Conservation (phyloP, 768 basidiomycete genomes). For the Naganishia antarctica region DNA sequence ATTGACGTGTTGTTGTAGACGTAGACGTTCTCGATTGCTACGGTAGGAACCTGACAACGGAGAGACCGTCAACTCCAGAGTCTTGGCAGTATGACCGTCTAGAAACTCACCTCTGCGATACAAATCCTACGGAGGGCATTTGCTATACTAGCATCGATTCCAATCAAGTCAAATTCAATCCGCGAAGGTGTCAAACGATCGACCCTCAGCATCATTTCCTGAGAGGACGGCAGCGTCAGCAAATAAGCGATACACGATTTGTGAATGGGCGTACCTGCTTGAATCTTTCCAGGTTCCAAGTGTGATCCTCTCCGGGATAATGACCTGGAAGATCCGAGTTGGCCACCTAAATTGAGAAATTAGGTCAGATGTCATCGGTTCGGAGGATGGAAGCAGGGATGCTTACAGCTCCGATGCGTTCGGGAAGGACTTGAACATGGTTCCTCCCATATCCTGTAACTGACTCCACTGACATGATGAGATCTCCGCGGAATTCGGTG, state of each 20-base stretch:
- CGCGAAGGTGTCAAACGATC: constrained; percentile 72
- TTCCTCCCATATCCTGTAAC: constrained; percentile 9
- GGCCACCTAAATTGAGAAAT: constrained; percentile 58
- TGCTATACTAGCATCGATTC: constrained; percentile 91
- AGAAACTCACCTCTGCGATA: constrained; percentile 73
- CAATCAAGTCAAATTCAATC: constrained; percentile 90
- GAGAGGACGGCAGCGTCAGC: not conserved
- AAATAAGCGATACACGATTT: too few relatives aligned
- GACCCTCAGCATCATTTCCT: constrained; percentile 67
- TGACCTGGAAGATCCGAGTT: constrained; percentile 89
- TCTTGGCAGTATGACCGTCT: not conserved
- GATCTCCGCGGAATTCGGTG: too few relatives aligned
- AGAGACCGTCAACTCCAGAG: too few relatives aligned
- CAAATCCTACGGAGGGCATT: constrained; percentile 89
- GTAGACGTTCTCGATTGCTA: constrained; percentile 85
- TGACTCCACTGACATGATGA: not conserved
- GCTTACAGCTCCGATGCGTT: constrained; percentile 38
- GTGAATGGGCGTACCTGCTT: constrained; percentile 67
- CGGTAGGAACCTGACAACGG: constrained; percentile 58
- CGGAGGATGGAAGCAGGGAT: not conserved
- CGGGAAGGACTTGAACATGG: constrained; percentile 43
- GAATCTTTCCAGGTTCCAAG: constrained; percentile 74
- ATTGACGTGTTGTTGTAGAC: constrained; percentile 92
- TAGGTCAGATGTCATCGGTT: not conserved
- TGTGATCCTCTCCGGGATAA: constrained; percentile 74